Base-by-base conservation (phyloP, 345 rosid species). In the Hibiscus mutabilis region DNA sequence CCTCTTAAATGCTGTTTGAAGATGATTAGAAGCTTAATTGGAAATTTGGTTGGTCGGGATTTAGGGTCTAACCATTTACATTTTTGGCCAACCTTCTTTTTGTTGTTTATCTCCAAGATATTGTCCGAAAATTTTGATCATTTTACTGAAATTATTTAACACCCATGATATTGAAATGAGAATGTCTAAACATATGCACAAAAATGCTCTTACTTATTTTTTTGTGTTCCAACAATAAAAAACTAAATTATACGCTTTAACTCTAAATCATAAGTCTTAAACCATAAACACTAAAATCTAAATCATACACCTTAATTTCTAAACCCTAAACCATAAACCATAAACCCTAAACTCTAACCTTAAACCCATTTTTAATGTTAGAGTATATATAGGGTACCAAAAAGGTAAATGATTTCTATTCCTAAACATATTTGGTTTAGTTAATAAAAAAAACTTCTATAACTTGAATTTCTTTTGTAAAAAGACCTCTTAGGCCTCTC, bases 21-120 rank as follows among this genome's bases (percentile, higher is more conserved):
- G 5, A 52, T 68, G 60, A 68, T 35, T 46, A 63, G 10, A 31
- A 46, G 51, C 74, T 67, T 49, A 49, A 49, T 67, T 15, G n/a
- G 59, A 67, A 25, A 4, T 66, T 47, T 25, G 40, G 70, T 66
- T 49, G 24, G 42, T 49, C 16, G 59, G 40, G 47, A 4, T 67
- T 67, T 16, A 25, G n/a, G 58, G 15, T 66, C 40, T 15, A 25
- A 27, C 51, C 42, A 37, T 37, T 47, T 16, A 66, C 58, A 19
- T 25, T 31, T 40, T 19, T 22, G 27, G 27, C n/a, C 60, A 21
- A 27, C 25, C 8, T 52, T 6, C 46, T 27, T 52, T 51, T n/a
- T n/a, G 11, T 46, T 53, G 18, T 53, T 68, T 14, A n/a, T 66
- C 57, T 47, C 15, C 22, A 7, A 66, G 6, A 66, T 8, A 14